Conservation (phyloP, 805 yeast species). For the Cyberlindnera subsufficiens region DNA sequence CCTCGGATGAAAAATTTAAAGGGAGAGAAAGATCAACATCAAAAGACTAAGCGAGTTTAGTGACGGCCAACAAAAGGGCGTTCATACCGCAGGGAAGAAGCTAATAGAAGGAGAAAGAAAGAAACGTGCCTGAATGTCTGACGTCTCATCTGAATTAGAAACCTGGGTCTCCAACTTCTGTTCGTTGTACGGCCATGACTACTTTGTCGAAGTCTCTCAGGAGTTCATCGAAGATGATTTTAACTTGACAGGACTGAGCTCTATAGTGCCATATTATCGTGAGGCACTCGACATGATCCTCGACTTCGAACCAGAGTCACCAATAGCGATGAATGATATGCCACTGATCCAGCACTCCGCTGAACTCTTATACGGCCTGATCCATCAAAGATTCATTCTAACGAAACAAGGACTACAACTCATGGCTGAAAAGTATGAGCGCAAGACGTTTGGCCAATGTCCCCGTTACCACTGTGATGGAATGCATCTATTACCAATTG, state of each 20-base stretch:
- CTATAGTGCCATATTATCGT: slow-evolving; percentile 83
- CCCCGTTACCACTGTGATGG: slow-evolving; percentile 88
- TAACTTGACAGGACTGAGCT: slow-evolving; percentile 83
- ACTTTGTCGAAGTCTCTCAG: slow-evolving; percentile 84
- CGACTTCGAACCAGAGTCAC: slow-evolving; percentile 60
- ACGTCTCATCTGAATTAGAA: slow-evolving; percentile 33
- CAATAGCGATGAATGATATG: slow-evolving; percentile 56
- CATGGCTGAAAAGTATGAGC: slow-evolving; percentile 91
- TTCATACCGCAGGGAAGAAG: too few species aligned
- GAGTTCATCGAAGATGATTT: slow-evolving; percentile 96
- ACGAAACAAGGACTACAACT: slow-evolving; percentile 86
- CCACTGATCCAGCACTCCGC: slow-evolving; percentile 86
- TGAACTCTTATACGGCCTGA: slow-evolving; percentile 85
- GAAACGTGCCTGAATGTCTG: slow-evolving; percentile 9
- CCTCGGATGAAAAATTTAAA: not conserved
- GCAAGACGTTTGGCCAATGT: slow-evolving; percentile 85
- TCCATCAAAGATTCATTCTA: slow-evolving; percentile 86
- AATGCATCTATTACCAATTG: slow-evolving; percentile 86
- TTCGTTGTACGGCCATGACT: slow-evolving; percentile 62
- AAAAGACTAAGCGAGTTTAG: not conserved
- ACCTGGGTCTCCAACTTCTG: slow-evolving; percentile 54
- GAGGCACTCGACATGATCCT: slow-evolving; percentile 88
- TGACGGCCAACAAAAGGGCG: too few species aligned
- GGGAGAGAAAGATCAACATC: slow-evolving; percentile 1
- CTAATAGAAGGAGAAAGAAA: not conserved